These are phyloP conservation scores for Penicillium simplicissimum DNA, from an alignment of 495 filamentous ascomycete species.

Conservation along the genomic window DNA sequence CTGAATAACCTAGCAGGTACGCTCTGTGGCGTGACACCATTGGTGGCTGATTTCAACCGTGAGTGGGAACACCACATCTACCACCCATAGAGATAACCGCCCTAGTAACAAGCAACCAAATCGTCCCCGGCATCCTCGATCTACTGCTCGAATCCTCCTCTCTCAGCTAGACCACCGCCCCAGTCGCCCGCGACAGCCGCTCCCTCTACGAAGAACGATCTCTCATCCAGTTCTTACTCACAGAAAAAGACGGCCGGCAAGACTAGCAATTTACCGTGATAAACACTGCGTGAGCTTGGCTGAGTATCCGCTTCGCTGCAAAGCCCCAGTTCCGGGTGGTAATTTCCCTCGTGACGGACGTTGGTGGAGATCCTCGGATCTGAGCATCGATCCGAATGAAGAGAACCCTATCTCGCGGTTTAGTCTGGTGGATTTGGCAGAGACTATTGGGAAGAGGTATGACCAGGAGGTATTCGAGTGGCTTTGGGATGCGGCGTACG, in stretches of 20 bases:
- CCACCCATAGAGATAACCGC: conserved; percentile 33
- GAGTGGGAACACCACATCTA: conserved; percentile 51
- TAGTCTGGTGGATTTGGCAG: conserved; percentile 35
- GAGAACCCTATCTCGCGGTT: conserved; percentile 37
- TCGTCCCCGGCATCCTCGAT: conserved; percentile 43
- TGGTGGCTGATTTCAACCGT: conserved; percentile 51
- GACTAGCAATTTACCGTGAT: conserved; percentile 54
- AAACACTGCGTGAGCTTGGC: conserved; percentile 52
- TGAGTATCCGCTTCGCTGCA: conserved; percentile 45
- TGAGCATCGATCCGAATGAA: conserved; percentile 44
- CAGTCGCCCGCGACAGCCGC: conserved; percentile 41
- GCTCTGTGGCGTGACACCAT: conserved; percentile 48
- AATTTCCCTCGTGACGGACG: conserved; percentile 46
- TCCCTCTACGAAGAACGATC: conserved; percentile 53
- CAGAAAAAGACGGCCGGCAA: conserved; percentile 36
- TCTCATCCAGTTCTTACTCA: conserved; percentile 41
- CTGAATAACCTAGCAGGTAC: conserved; percentile 49
- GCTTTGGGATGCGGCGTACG: conserved; percentile 46
- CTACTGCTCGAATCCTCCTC: conserved; percentile 40
- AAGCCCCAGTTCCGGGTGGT: conserved; percentile 45
- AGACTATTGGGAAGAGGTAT: conserved; percentile 31
- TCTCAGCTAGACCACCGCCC: conserved; percentile 29
- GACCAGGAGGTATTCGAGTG: conserved; percentile 42
- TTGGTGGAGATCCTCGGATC: conserved; percentile 48
- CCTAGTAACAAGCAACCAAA: conserved; percentile 30